Percentiles rank a stretch among this genome's conserved stretches.
These are phyloP conservation scores for Cladobotryum protrusum DNA, from an alignment of 2,329 filamentous ascomycete species.

Conservation along the genomic window DNA sequence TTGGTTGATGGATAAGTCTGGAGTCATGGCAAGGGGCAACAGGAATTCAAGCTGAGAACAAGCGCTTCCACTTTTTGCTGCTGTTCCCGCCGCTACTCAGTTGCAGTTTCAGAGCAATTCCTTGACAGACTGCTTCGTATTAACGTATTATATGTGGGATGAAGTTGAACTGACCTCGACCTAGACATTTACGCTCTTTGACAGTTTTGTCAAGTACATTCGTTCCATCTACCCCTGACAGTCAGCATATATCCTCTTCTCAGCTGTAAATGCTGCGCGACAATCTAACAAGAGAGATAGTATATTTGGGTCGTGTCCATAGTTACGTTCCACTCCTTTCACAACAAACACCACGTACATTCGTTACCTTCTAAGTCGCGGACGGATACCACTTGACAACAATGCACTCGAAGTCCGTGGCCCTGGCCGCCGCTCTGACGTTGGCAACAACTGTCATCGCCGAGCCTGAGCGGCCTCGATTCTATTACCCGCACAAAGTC, in stretches of 20 bases:
- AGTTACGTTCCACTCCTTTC: conserved; percentile 6
- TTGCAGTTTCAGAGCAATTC: too few relatives aligned
- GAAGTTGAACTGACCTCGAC: conserved; percentile 12
- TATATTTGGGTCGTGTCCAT: conserved; percentile 9
- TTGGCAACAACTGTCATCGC: conserved; percentile 42
- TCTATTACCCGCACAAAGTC: conserved; percentile 53
- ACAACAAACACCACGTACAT: conserved; percentile 12
- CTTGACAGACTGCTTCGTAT: background rate
- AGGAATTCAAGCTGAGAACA: too few relatives aligned
- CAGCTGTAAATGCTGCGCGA: background rate
- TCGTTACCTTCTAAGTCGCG: conserved; percentile 16
- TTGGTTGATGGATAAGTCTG: too few relatives aligned
- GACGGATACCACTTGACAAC: conserved; percentile 18
- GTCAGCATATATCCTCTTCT: conserved; percentile 17
- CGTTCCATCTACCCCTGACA: conserved; percentile 47
- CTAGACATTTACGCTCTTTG: conserved; percentile 41
- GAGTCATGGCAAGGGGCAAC: too few relatives aligned
- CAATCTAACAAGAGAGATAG: background rate
- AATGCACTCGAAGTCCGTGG: conserved; percentile 45
- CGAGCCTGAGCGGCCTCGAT: conserved; percentile 41
- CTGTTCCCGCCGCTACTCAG: too few relatives aligned
- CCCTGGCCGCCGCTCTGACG: conserved; percentile 44
- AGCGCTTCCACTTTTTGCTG: too few relatives aligned
- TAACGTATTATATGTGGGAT: background rate
- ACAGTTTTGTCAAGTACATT: conserved; percentile 54